Conservation (phyloP, 2,329 filamentous ascomycete species). For the Rutstroemia sp. region DNA sequence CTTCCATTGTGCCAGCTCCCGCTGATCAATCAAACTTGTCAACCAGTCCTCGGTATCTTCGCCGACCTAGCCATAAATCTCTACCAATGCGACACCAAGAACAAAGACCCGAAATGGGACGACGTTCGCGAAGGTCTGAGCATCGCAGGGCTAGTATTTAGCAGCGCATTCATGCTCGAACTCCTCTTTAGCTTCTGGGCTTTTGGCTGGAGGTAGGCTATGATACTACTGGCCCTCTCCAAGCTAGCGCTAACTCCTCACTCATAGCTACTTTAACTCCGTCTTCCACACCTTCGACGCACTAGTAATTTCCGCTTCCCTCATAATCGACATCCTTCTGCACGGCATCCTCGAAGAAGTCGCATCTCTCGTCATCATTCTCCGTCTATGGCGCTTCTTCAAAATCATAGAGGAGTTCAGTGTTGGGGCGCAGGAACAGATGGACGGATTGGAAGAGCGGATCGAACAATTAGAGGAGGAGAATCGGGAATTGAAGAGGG, state of each 20-base stretch:
- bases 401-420: conserved; percentile 65
- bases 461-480: conserved; percentile 45
- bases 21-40: background rate
- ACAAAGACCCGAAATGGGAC: conserved; percentile 26
- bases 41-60: conserved; percentile 39
- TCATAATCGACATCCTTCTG: conserved; percentile 53
- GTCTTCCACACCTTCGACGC: conserved; percentile 60
- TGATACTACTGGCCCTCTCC: background rate
- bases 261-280: conserved; percentile 44
- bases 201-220: conserved; percentile 47
- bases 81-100: conserved; percentile 37
- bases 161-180: conserved; percentile 58
- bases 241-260: background rate
- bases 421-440: conserved; percentile 54
- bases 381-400: conserved; percentile 62
- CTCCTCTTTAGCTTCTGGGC: conserved; percentile 51
- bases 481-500: conserved; percentile 43
- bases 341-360: conserved; percentile 55
- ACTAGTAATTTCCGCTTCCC: conserved; percentile 52
- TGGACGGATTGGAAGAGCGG: conserved; percentile 47
- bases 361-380: conserved; percentile 56
- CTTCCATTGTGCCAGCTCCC: background rate
- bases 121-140: conserved; percentile 38
- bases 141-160: conserved; percentile 50
- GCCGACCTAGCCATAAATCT: conserved; percentile 44